Conservation (phyloP, 805 yeast species). For the Ogataea degrootiae region DNA sequence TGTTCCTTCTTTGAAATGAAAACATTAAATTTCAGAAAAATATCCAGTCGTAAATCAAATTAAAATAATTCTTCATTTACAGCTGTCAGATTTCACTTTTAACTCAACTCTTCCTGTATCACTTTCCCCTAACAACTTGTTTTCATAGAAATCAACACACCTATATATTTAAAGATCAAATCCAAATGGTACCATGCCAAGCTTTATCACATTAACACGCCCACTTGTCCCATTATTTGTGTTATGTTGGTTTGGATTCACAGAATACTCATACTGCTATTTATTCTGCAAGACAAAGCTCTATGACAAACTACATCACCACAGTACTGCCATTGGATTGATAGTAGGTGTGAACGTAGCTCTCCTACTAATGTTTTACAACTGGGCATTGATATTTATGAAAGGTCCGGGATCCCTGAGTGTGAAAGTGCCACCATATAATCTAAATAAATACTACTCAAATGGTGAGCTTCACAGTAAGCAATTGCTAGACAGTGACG, state of each 20-base stretch:
- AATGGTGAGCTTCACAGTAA: constrained; percentile 11
- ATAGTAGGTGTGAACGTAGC: constrained; percentile 28
- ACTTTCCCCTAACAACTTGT: neutral
- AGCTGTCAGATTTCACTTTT: too few relatives aligned
- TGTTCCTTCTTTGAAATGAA: too few relatives aligned
- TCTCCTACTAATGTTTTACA: constrained; percentile 18
- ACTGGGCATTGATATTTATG: constrained; percentile 43
- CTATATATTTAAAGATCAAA: neutral
- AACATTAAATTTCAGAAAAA: too few relatives aligned
- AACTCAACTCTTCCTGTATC: too few relatives aligned
- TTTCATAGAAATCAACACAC: neutral
- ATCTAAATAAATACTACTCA: constrained; percentile 21
- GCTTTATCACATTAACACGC: neutral
- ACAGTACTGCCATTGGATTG: constrained; percentile 28
- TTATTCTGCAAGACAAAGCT: constrained; percentile 23
- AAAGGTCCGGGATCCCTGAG: constrained; percentile 58
- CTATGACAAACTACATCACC: constrained; percentile 41
- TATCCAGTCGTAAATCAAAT: too few relatives aligned
- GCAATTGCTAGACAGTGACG: constrained; percentile 2
- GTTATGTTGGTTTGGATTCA: constrained; percentile 20
- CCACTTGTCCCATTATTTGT: constrained; percentile 11
- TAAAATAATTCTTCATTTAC: too few relatives aligned
- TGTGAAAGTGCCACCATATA: constrained; percentile 33
- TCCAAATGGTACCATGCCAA: neutral
- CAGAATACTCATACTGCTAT: constrained; percentile 27